Conservation (phyloP, 2,329 filamentous ascomycete species). For the Emmonsia crescens region DNA sequence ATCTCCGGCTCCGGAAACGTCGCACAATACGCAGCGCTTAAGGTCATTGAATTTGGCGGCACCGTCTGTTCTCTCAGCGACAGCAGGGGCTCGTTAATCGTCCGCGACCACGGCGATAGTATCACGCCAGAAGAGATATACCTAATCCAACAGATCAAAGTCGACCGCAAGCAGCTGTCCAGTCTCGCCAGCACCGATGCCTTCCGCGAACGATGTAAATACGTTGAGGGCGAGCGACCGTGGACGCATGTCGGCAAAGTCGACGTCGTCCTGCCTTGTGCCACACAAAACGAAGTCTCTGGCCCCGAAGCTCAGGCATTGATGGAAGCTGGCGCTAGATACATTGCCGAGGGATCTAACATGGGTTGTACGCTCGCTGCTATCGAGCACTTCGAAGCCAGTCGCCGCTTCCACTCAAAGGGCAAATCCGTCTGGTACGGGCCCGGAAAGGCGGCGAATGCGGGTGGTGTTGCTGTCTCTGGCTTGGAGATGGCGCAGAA, state of each 20-base stretch:
- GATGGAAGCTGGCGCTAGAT: slow-evolving; percentile 63
- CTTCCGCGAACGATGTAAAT: slow-evolving; percentile 61
- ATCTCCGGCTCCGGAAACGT: slow-evolving; percentile 97
- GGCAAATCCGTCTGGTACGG: slow-evolving; percentile 77
- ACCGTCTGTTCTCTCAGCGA: slow-evolving; percentile 89
- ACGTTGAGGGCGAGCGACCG: slow-evolving; percentile 75
- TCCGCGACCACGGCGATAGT: slow-evolving; percentile 50
- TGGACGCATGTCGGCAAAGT: slow-evolving; percentile 85
- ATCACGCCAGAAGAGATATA: slow-evolving; percentile 73
- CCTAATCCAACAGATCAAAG: slow-evolving; percentile 74
- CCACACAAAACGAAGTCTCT: slow-evolving; percentile 96
- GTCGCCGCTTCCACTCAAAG: slow-evolving; percentile 50
- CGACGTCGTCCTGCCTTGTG: slow-evolving; percentile 83
- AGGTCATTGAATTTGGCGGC: slow-evolving; percentile 90
- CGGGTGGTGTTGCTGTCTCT: slow-evolving; percentile 91
- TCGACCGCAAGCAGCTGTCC: slow-evolving; percentile 71
- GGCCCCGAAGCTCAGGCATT: slow-evolving; percentile 80
- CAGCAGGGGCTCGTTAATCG: slow-evolving; percentile 74
- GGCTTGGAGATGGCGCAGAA: slow-evolving; percentile 99
- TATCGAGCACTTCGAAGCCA: slow-evolving; percentile 73
- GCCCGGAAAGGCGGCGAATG: slow-evolving; percentile 93
- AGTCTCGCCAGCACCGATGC: slow-evolving; percentile 50
- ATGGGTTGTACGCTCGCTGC: slow-evolving; percentile 97
- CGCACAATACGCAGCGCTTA: slow-evolving; percentile 92
- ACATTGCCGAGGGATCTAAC: slow-evolving; percentile 94